Conservation (phyloP, 805 yeast species). For the Barnettozyma wickerhamii region DNA sequence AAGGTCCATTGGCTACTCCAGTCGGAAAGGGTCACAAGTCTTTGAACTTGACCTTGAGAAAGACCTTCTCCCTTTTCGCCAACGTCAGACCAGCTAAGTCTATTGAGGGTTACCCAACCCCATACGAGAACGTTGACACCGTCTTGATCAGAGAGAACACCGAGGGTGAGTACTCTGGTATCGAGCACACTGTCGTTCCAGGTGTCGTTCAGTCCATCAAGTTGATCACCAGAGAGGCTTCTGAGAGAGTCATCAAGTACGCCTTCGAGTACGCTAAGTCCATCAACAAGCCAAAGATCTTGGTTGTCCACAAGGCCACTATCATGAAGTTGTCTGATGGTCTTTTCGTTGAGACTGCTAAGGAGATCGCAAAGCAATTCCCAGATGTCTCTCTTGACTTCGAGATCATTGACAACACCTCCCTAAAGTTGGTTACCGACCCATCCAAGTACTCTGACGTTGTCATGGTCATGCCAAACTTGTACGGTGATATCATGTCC, state of each 20-base stretch:
- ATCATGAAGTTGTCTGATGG: conserved; percentile 99
- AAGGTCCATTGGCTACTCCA: conserved; percentile 98
- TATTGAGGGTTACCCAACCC: conserved; percentile 89
- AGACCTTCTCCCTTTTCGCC: conserved; percentile 94
- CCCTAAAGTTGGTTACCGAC: conserved; percentile 83
- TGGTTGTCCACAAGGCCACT: conserved; percentile 97
- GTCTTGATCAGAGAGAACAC: conserved; percentile 98
- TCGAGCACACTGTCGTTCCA: conserved; percentile 96
- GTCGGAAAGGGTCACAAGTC: conserved; percentile 99
- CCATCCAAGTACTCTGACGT: conserved; percentile 81
- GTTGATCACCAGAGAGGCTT: conserved; percentile 93
- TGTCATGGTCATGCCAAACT: conserved; percentile 97
- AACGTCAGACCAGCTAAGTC: conserved; percentile 97
- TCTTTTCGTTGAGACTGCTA: conserved; percentile 87
- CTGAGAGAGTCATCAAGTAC: conserved; percentile 93
- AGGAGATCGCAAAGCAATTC: conserved; percentile 84
- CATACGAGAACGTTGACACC: conserved; percentile 75
- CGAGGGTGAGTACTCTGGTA: conserved; percentile 99
- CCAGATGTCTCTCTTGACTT: conserved; percentile 81
- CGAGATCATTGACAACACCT: conserved; percentile 94
- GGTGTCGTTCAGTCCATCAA: conserved; percentile 98
- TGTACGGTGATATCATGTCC: conserved; percentile 98
- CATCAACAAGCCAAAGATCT: conserved; percentile 79
- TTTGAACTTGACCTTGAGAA: conserved; percentile 93
- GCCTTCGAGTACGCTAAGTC: conserved; percentile 95